These are phyloP conservation scores for Fomitopsis schrenkii DNA, from an alignment of 1,284 basidiomycete genomes.

Conservation along the genomic window DNA sequence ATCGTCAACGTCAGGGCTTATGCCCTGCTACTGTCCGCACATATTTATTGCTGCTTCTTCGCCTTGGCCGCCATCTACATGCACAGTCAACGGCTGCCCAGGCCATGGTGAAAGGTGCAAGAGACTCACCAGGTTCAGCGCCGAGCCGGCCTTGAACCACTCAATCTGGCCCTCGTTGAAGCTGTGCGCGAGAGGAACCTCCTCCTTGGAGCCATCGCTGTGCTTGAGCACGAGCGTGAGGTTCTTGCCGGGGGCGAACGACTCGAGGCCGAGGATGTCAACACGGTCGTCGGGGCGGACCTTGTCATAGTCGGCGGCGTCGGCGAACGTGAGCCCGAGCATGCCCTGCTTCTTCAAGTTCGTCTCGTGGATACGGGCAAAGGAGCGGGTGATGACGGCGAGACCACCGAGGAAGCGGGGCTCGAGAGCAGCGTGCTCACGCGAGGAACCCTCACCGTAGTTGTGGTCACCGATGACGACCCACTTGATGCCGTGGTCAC, in stretches of 20 bases:
- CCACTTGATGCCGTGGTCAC: slow-evolving; percentile 90
- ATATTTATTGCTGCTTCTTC: neutral
- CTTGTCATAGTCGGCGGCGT: slow-evolving; percentile 91
- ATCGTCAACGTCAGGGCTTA: neutral
- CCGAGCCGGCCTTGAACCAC: slow-evolving; percentile 94
- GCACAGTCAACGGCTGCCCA: neutral
- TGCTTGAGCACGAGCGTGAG: slow-evolving; percentile 80
- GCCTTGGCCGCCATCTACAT: slow-evolving; percentile 5
- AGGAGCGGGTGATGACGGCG: slow-evolving; percentile 93
- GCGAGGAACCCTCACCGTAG: slow-evolving; percentile 98
- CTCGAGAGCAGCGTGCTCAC: slow-evolving; percentile 97
- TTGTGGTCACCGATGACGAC: slow-evolving; percentile 94
- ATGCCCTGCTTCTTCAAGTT: slow-evolving; percentile 98
- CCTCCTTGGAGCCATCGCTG: slow-evolving; percentile 73
- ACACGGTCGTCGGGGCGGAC: slow-evolving; percentile 81
- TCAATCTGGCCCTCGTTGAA: slow-evolving; percentile 90
- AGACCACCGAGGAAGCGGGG: slow-evolving; percentile 95
- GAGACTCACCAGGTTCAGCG: slow-evolving; percentile 69
- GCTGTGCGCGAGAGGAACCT: slow-evolving; percentile 71
- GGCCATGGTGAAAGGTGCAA: neutral
- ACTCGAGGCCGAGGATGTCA: slow-evolving; percentile 79
- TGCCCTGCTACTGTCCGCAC: neutral
- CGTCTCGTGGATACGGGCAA: slow-evolving; percentile 98
- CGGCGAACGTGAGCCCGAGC: slow-evolving; percentile 86
- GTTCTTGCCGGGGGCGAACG: slow-evolving; percentile 86